Conservation (phyloP, 805 yeast species). For the Kodamaea kaohsiungensis region DNA sequence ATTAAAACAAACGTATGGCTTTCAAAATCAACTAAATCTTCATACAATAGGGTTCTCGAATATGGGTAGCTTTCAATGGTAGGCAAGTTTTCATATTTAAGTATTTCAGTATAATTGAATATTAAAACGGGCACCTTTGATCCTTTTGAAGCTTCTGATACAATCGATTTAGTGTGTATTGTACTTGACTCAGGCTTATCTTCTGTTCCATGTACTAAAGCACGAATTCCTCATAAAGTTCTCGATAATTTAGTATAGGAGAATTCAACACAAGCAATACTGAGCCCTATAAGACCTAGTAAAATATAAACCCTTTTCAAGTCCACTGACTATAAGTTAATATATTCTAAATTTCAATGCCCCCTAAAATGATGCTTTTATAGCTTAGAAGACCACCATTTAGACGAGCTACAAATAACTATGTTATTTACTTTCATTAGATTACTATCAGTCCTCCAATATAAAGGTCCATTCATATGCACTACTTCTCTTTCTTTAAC, state of each 20-base stretch:
- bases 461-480: no score
- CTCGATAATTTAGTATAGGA: background rate
- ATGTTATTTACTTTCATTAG: no score
- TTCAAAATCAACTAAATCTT: constrained; percentile 15
- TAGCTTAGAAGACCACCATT: no score
- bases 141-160: background rate
- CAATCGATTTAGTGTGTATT: background rate
- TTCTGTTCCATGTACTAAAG: background rate
- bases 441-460: no score
- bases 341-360: no score
- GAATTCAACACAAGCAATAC: background rate
- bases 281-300: no score
- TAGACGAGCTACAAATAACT: no score
- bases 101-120: constrained; percentile 24
- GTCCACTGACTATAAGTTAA: no score
- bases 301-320: no score
- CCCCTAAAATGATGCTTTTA: no score
- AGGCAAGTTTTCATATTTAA: constrained; percentile 22
- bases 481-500: no score
- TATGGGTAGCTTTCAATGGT: constrained; percentile 14
- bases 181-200: background rate
- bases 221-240: background rate
- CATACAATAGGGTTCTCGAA: constrained; percentile 11
- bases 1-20: constrained; percentile 12
- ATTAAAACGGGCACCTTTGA: constrained; percentile 21